Base-by-base conservation (phyloP, 257 asterid species). In the Jaltomata sinuosa region DNA sequence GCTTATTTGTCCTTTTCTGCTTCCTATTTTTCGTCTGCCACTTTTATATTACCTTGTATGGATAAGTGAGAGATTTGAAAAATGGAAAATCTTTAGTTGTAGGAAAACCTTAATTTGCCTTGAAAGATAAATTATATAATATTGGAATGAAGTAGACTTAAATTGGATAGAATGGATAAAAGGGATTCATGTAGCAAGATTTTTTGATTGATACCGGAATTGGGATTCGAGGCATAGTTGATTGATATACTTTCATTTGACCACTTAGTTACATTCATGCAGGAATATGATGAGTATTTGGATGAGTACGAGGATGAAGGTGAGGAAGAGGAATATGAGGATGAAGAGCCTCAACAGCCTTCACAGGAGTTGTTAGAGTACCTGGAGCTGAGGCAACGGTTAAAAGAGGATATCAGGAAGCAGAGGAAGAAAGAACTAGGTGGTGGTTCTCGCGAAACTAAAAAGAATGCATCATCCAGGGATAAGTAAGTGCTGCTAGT, bases 361-460 rank as follows among this genome's bases (percentile, higher is more conserved):
- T 89, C 97, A 52, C 90, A 87, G 87, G 99, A 93, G 86, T 92
- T 88, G 86, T 84, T 92, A 91, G 95, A 93, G 65, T 97, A 93
- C 86, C 93, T 97, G 62, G 92, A 85, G 82, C 84, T 91, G 79
- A 92, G 98, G 91, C 93, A 93, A 84, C 89, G 86, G 32, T 65
- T 97, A 79, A 97, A 97, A 87, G 98, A 95, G 36, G 69, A 86
- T 0, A 74, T 89, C 79, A 91, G 95, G 84, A 92, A 89, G 91
- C 76, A 91, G 92, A 89, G 91, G 92, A 94, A 89, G 88, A 93
- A 94, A 84, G 97, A 93, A 68, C 52, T 62, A 31, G 97, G 98
- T 61, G 71, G 93, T 74, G 90, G 90, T 81, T 93, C 94, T 65
- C 89, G 83, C n/a, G 92, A 82, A 61, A 90, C 84, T 84, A 82